Evolutionary conservation across 139 green algal species (phyloP).

Genomic region (Trebouxia sp.): DNA sequence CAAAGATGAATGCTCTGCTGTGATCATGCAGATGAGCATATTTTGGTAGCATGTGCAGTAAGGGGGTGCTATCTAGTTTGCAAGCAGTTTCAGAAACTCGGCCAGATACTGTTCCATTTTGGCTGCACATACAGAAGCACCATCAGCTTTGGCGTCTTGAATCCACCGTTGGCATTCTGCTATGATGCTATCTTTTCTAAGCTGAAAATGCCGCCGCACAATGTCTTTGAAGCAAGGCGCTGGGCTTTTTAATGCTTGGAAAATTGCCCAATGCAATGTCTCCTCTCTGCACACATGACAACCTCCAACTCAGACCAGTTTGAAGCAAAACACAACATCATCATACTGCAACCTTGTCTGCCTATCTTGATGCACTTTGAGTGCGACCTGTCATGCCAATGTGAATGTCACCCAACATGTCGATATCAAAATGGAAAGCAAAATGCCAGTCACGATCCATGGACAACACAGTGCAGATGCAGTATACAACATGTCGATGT

Average conservation of each 20-base stretch:
- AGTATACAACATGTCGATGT: no score
- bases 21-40: no score
- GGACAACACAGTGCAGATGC: no score
- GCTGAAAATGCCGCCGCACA: conserved; percentile 39
- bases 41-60: no score
- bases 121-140: not conserved
- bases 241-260: conserved; percentile 33
- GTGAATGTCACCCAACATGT: no score
- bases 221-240: conserved; percentile 31
- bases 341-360: no score
- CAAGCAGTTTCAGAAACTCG: not conserved
- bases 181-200: conserved; percentile 17
- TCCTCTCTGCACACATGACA: conserved; percentile 34
- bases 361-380: no score
- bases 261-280: conserved; percentile 47
- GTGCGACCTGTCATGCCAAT: no score
- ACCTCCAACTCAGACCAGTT: not conserved
- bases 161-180: conserved; percentile 15
- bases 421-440: no score
- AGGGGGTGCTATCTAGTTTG: no score
- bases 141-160: not conserved
- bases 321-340: not conserved
- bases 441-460: no score
- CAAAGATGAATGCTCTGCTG: no score
- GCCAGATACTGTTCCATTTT: conserved; percentile 7